Conservation (phyloP, 2,329 filamentous ascomycete genomes). For the Helicocarpus griseus region DNA sequence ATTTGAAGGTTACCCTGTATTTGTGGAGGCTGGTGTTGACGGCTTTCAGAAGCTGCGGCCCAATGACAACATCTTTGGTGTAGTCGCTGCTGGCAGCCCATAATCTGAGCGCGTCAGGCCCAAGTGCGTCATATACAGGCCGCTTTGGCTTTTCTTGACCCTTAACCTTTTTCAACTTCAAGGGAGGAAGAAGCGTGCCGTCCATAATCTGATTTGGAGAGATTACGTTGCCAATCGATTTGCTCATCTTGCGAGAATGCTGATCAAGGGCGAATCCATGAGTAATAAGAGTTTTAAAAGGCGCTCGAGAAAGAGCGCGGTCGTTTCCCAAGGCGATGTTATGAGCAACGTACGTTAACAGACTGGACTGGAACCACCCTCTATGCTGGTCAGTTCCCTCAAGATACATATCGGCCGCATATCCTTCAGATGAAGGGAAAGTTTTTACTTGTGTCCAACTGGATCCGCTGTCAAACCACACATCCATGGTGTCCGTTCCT, state of each 20-base stretch:
- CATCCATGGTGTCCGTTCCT: constrained; percentile 94
- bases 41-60: constrained; percentile 63
- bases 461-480: constrained; percentile 97
- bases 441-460: constrained; percentile 61
- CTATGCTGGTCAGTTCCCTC: constrained; percentile 95
- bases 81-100: constrained; percentile 93
- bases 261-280: constrained; percentile 91
- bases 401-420: constrained; percentile 70
- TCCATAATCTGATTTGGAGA: constrained; percentile 75
- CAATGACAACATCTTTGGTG: constrained; percentile 75
- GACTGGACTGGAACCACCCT: constrained; percentile 95
- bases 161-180: constrained; percentile 54
- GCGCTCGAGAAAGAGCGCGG: constrained; percentile 40
- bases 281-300: constrained; percentile 83
- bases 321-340: constrained; percentile 28
- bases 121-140: constrained; percentile 57
- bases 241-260: constrained; percentile 96
- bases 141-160: constrained; percentile 31
- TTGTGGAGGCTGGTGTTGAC: constrained; percentile 72
- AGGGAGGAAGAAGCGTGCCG: constrained; percentile 63
- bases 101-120: constrained; percentile 75
- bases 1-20: constrained; percentile 81
- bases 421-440: constrained; percentile 21
- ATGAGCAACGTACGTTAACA: constrained; percentile 71
- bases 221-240: constrained; percentile 85